Evolutionary conservation across 176 grass and related monocot species (phyloP).

Genomic region (Leersia perrieri): DNA sequence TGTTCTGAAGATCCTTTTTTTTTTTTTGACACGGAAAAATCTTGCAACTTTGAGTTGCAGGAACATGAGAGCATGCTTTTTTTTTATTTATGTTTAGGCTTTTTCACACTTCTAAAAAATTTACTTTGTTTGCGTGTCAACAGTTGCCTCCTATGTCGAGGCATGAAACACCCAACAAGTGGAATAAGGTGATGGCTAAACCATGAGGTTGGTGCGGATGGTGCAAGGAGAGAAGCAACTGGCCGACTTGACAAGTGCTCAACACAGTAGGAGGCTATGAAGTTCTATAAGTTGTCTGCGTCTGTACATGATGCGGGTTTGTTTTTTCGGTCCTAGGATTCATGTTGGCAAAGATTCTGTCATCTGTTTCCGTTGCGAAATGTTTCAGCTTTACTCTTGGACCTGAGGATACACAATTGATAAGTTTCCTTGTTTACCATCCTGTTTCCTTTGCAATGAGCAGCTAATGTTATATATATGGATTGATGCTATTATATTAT

Average conservation of each 20-base stretch:
- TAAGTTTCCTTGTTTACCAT: neutral
- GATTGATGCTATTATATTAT: neutral
- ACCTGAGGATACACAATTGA: slow-evolving; percentile 18
- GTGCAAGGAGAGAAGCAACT: neutral
- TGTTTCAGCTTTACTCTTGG: neutral
- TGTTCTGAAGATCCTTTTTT: neutral
- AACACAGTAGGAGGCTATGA: neutral
- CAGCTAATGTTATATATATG: neutral
- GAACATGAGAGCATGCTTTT: neutral
- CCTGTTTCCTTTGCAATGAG: neutral
- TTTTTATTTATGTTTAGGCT: neutral
- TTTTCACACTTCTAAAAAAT: slow-evolving; percentile 15
- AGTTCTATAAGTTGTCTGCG: slow-evolving; percentile 10
- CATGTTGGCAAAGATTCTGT: neutral
- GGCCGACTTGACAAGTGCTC: slow-evolving; percentile 17
- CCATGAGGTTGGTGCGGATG: slow-evolving; percentile 6
- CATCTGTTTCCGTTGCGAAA: slow-evolving; percentile 2
- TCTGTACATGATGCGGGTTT: slow-evolving; percentile 19
- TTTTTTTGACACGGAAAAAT: neutral
- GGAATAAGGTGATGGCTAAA: slow-evolving; percentile 7
- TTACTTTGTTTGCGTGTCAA: neutral
- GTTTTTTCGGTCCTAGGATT: slow-evolving; percentile 13
- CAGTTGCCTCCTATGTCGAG: slow-evolving; percentile 40
- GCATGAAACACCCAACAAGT: slow-evolving; percentile 18
- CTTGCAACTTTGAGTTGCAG: neutral